These are phyloP conservation scores for Umbilicaria muhlenbergii DNA, from an alignment of 495 filamentous ascomycete genomes.

Conservation along the genomic window DNA sequence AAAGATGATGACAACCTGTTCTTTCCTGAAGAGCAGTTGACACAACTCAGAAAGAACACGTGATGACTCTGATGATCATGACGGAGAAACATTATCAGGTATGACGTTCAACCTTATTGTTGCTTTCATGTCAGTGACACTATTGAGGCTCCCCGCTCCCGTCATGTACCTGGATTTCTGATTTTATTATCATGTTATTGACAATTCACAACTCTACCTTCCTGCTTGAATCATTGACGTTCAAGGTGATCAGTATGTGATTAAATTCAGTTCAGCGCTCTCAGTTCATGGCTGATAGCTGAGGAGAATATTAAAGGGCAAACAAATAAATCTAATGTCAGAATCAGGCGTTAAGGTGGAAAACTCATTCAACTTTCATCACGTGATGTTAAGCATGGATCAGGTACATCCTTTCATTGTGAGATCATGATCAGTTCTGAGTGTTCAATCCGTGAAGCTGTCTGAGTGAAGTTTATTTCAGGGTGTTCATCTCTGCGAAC, in stretches of 20 bases:
- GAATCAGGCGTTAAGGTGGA: constrained; percentile 9
- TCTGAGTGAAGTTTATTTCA: constrained; percentile 4
- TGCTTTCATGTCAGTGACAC: constrained; percentile 12
- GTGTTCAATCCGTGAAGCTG: constrained; percentile 2
- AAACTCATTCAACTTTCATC: constrained; percentile 9
- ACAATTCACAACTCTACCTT: constrained; percentile 12
- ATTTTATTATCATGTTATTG: constrained; percentile 12
- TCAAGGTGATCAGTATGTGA: constrained; percentile 10
- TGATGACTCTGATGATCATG: constrained; percentile 12
- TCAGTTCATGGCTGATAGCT: constrained; percentile 9
- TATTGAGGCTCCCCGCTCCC: constrained; percentile 11
- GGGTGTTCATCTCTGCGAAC: constrained; percentile 2
- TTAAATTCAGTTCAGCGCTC: constrained; percentile 8
- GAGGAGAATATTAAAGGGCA: constrained; percentile 8
- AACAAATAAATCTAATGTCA: constrained; percentile 8
- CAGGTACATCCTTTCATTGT: constrained; percentile 1
- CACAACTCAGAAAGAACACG: constrained; percentile 12
- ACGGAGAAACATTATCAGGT: constrained; percentile 10
- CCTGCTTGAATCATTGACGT: constrained; percentile 10
- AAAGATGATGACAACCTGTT: constrained; percentile 11
- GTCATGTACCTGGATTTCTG: constrained; percentile 13
- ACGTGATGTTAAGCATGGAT: constrained; percentile 8
- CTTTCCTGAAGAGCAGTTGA: constrained; percentile 14
- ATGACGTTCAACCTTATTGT: constrained; percentile 14
- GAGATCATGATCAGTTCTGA: constrained; percentile 1